A percentile compares a stretch with the other conserved stretches of the same genome.
Conservation (phyloP, 345 rosid species). For the Salix exigua region DNA sequence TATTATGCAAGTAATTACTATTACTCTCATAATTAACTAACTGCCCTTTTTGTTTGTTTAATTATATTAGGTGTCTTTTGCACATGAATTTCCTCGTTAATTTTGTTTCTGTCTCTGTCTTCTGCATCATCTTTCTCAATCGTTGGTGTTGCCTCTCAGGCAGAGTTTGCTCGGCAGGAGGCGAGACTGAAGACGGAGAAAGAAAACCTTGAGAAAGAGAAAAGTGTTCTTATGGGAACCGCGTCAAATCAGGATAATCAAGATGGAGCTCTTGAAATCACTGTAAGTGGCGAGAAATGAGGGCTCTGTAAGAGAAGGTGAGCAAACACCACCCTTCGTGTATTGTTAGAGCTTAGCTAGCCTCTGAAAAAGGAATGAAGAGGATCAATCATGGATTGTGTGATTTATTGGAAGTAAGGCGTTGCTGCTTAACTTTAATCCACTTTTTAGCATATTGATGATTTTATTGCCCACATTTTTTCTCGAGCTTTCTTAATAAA, state of each 20-base stretch:
- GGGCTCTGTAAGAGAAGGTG: neutral
- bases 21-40: no score
- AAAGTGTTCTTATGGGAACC: slow-evolving; percentile 96
- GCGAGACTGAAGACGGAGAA: slow-evolving; percentile 93
- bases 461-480: no score
- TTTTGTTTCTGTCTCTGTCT: no score
- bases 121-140: no score
- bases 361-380: neutral
- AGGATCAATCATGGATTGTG: neutral
- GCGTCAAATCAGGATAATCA: slow-evolving; percentile 94
- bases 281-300: slow-evolving; percentile 95
- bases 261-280: slow-evolving; percentile 93
- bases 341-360: neutral
- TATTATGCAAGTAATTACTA: no score
- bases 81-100: no score
- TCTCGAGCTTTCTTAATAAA: no score
- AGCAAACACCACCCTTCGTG: neutral
- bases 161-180: slow-evolving; percentile 89
- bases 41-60: no score
- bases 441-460: no score
- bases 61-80: no score
- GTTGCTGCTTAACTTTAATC: neutral
- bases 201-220: slow-evolving; percentile 94
- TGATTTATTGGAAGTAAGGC: neutral
- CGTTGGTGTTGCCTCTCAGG: slow-evolving; percentile 32